Conservation (phyloP, 192 early-diverging fungal genomes). For the Allomyces javanicus region DNA sequence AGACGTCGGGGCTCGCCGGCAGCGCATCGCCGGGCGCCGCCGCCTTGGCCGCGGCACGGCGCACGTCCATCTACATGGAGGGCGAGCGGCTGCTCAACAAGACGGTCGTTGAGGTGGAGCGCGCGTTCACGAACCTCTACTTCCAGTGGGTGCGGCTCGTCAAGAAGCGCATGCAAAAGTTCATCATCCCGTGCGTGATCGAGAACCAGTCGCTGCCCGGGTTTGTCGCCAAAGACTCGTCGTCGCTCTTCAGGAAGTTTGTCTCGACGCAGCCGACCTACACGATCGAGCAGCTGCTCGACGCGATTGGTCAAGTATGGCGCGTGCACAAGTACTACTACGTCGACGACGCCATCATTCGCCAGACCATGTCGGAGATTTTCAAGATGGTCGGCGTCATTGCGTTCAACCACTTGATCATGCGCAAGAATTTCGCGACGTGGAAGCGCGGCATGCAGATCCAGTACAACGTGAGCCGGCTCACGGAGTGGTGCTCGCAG, state of each 20-base stretch:
- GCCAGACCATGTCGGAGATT: slow-evolving; percentile 87
- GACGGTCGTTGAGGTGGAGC: slow-evolving; percentile 74
- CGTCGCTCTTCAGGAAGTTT: slow-evolving; percentile 77
- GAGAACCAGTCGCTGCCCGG: slow-evolving; percentile 89
- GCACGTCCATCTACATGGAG: slow-evolving; percentile 13
- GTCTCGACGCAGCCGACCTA: slow-evolving; percentile 56
- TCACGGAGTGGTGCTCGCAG: slow-evolving; percentile 98
- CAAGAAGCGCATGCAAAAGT: slow-evolving; percentile 81
- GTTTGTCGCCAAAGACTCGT: slow-evolving; percentile 77
- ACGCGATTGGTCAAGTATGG: slow-evolving; percentile 84
- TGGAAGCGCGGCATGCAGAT: slow-evolving; percentile 99
- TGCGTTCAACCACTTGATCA: slow-evolving; percentile 93
- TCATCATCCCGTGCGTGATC: slow-evolving; percentile 89
- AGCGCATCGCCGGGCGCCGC: slow-evolving; percentile 6
- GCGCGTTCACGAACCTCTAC: slow-evolving; percentile 82
- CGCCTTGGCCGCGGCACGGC: neutral
- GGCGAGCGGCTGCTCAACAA: slow-evolving; percentile 64
- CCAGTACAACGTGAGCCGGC: slow-evolving; percentile 90
- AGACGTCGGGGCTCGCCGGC: slow-evolving; percentile 35
- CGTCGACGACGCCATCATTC: slow-evolving; percentile 74
- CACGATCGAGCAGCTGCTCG: slow-evolving; percentile 86
- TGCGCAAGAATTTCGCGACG: slow-evolving; percentile 96
- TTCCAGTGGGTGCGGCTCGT: slow-evolving; percentile 96
- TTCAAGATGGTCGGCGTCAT: slow-evolving; percentile 86
- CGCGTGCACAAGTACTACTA: slow-evolving; percentile 95